Evolutionary conservation across 208 protist genomes (phyloP).

Genomic region (Trypanosoma rangeli): DNA sequence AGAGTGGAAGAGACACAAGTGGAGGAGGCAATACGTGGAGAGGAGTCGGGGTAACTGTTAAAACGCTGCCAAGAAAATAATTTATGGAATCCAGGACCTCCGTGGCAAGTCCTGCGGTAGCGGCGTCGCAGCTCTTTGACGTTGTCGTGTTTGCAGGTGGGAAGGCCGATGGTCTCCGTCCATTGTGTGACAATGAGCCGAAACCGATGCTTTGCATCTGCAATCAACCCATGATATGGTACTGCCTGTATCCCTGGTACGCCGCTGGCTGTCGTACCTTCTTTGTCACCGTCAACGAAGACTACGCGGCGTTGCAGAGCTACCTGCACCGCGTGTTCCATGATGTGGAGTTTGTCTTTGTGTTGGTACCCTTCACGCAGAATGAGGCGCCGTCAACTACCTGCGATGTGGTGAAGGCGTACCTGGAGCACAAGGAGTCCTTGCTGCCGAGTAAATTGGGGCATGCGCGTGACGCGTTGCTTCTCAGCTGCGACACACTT

Average conservation of each 20-base stretch:
- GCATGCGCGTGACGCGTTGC: slow-evolving; percentile 57
- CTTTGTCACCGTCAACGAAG: slow-evolving; percentile 75
- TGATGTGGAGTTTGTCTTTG: slow-evolving; percentile 65
- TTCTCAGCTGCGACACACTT: slow-evolving; percentile 83
- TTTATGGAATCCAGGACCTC: slow-evolving; percentile 7
- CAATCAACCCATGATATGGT: slow-evolving; percentile 88
- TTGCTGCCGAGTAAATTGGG: slow-evolving; percentile 34
- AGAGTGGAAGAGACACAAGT: not conserved
- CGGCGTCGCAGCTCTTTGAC: slow-evolving; percentile 51
- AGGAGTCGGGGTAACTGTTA: not conserved
- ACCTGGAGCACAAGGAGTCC: slow-evolving; percentile 67
- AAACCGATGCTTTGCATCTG: slow-evolving; percentile 73
- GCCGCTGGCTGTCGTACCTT: slow-evolving; percentile 66
- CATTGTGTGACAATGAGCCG: slow-evolving; percentile 56
- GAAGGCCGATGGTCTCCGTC: slow-evolving; percentile 44
- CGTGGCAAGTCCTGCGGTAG: slow-evolving; percentile 16
- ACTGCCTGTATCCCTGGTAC: slow-evolving; percentile 73
- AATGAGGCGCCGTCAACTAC: slow-evolving; percentile 61
- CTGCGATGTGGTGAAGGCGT: slow-evolving; percentile 74
- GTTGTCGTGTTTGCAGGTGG: slow-evolving; percentile 82
- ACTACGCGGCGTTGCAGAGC: slow-evolving; percentile 54
- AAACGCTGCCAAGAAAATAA: slow-evolving; percentile 18
- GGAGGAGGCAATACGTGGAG: not conserved
- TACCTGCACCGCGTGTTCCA: slow-evolving; percentile 66
- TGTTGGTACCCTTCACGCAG: slow-evolving; percentile 52